phyloP scores from a whole-genome alignment of 345 rosid species.

The Clausena lansium region DNA sequence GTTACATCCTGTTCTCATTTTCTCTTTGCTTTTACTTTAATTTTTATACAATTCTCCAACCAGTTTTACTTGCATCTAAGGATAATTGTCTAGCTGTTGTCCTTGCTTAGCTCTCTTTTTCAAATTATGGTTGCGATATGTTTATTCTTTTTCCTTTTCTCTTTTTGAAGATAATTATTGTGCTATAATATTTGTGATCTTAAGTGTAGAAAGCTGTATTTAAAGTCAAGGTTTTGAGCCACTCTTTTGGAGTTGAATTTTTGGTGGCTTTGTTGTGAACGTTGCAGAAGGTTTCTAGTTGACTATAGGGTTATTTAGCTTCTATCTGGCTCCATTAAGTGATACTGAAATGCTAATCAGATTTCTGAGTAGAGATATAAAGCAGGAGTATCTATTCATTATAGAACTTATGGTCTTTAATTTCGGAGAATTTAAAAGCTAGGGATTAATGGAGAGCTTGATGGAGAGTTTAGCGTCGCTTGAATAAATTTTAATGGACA shows the following conservation, averaged over 20 bases:
- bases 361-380: background rate
- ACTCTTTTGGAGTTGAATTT: background rate
- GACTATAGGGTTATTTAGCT: background rate
- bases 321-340: background rate
- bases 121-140: background rate
- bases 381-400: background rate
- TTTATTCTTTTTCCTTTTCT: too few species aligned
- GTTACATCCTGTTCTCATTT: constrained; percentile 36
- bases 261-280: background rate
- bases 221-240: background rate
- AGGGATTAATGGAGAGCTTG: background rate
- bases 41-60: background rate
- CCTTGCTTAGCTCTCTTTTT: background rate
- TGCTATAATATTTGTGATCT: background rate
- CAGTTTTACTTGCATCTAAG: background rate
- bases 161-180: too few species aligned
- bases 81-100: background rate
- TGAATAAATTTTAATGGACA: background rate
- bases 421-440: background rate
- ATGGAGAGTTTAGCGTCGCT: background rate
- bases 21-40: background rate
- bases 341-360: background rate
- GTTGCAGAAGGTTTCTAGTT: background rate
- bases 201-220: background rate
- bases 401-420: background rate